A percentile compares a stretch with the other conserved stretches of the same genome.
These are phyloP conservation scores for Phalaenopsis aphrodite DNA, from an alignment of 106 monocot species.

Conservation along the genomic window DNA sequence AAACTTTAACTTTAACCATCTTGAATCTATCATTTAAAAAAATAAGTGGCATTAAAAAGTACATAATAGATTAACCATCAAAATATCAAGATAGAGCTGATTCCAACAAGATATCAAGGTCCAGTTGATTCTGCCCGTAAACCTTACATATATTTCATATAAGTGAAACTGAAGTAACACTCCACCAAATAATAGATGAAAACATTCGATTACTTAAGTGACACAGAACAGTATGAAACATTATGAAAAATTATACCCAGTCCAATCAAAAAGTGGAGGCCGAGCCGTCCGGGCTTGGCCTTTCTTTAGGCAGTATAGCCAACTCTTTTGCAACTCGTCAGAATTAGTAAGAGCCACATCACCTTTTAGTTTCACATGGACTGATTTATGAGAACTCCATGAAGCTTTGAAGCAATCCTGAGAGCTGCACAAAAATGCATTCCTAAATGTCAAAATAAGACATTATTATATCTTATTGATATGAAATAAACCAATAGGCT, in stretches of 20 bases:
- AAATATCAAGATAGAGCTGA: no score
- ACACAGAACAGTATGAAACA: background rate
- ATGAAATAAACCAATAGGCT: background rate
- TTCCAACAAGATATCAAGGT: no score
- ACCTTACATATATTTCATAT: no score
- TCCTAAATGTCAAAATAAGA: background rate
- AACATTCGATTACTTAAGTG: background rate
- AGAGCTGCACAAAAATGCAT: constrained; percentile 32
- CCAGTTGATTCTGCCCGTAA: no score
- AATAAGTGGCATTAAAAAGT: no score
- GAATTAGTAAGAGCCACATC: background rate
- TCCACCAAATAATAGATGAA: background rate
- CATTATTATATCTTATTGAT: background rate
- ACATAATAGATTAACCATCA: no score
- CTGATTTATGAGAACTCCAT: constrained; percentile 85
- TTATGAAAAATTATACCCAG: constrained; percentile 51
- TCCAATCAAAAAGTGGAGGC: constrained; percentile 89
- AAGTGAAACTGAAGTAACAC: background rate
- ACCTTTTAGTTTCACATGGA: constrained; percentile 39
- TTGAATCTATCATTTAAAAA: no score
- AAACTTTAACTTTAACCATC: no score
- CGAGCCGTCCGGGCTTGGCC: constrained; percentile 56
- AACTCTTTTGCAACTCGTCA: constrained; percentile 39
- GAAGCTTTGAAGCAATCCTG: constrained; percentile 94
- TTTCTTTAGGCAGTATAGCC: constrained; percentile 88